Evolutionary conservation across 192 early-diverging fungal genomes (phyloP).

Genomic region (Powellomyces hirtus): DNA sequence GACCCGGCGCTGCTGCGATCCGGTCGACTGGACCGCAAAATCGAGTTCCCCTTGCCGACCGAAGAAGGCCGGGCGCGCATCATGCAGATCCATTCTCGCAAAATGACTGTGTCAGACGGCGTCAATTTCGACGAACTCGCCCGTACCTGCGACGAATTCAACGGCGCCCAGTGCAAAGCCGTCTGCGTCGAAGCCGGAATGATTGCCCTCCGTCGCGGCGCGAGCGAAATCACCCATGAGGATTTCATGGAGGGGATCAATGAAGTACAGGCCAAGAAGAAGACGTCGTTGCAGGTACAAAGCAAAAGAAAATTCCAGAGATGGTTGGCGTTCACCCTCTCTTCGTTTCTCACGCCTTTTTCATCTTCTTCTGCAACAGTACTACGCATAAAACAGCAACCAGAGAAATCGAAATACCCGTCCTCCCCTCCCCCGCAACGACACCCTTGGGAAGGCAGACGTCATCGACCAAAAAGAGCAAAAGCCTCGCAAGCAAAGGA

Average conservation of each 20-base stretch:
- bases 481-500: too few relatives aligned
- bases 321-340: too few relatives aligned
- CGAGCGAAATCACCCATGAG: constrained; percentile 86
- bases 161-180: constrained; percentile 98
- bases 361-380: too few relatives aligned
- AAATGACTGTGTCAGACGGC: constrained; percentile 93
- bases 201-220: constrained; percentile 91
- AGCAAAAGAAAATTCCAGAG: too few relatives aligned
- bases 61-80: constrained; percentile 94
- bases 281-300: constrained; percentile 79
- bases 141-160: constrained; percentile 96
- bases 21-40: constrained; percentile 94
- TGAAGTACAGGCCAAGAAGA: constrained; percentile 99
- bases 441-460: too few relatives aligned
- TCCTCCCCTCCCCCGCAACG: too few relatives aligned
- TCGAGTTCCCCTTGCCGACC: constrained; percentile 97
- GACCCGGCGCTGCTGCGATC: constrained; percentile 94
- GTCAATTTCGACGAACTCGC: constrained; percentile 98
- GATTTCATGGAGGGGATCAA: constrained; percentile 97
- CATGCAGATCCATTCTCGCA: constrained; percentile 95
- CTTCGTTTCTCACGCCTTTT: too few relatives aligned
- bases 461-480: too few relatives aligned
- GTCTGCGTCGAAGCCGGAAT: constrained; percentile 98
- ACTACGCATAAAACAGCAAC: too few relatives aligned
- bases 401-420: too few relatives aligned